Conservation (phyloP, 2,329 filamentous ascomycete species). For the Macroventuria anomochaeta region DNA sequence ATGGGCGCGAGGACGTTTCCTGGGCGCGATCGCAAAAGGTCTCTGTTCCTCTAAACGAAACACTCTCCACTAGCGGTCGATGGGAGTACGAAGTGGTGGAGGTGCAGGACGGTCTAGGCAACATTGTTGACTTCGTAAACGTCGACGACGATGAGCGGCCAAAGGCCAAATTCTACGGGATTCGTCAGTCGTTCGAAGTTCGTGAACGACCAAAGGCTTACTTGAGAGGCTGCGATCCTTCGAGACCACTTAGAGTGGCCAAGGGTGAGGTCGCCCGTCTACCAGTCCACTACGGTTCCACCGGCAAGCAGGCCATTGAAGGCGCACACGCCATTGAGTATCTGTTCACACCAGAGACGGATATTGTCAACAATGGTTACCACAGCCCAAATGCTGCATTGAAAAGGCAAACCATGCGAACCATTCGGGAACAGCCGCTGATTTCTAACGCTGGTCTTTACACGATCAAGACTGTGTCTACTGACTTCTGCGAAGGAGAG, state of each 20-base stretch:
- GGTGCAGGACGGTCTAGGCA: slow-evolving; percentile 89
- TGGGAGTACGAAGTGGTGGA: slow-evolving; percentile 94
- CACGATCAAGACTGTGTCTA: slow-evolving; percentile 79
- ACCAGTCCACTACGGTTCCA: slow-evolving; percentile 73
- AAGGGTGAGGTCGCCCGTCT: slow-evolving; percentile 72
- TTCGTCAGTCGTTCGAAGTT: slow-evolving; percentile 81
- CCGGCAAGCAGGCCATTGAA: slow-evolving; percentile 64
- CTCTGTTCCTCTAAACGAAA: slow-evolving; percentile 86
- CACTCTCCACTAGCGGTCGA: slow-evolving; percentile 75
- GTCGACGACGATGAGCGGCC: slow-evolving; percentile 68
- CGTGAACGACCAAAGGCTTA: slow-evolving; percentile 81
- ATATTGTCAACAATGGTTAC: slow-evolving; percentile 72
- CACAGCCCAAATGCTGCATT: slow-evolving; percentile 63
- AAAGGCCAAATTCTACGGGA: slow-evolving; percentile 64
- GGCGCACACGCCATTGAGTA: slow-evolving; percentile 77
- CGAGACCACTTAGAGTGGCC: slow-evolving; percentile 81
- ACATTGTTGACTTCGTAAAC: slow-evolving; percentile 76
- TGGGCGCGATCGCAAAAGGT: slow-evolving; percentile 83
- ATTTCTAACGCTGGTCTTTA: slow-evolving; percentile 86
- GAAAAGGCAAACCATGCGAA: slow-evolving; percentile 67
- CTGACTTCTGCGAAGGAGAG: slow-evolving; percentile 83
- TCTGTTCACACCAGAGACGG: slow-evolving; percentile 78
- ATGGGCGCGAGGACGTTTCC: slow-evolving; percentile 69
- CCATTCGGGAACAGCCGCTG: slow-evolving; percentile 66
- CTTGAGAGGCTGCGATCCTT: slow-evolving; percentile 77